Evolutionary conservation across 768 basidiomycete genomes (phyloP).

Genomic region (Gloeostereum incarnatum): DNA sequence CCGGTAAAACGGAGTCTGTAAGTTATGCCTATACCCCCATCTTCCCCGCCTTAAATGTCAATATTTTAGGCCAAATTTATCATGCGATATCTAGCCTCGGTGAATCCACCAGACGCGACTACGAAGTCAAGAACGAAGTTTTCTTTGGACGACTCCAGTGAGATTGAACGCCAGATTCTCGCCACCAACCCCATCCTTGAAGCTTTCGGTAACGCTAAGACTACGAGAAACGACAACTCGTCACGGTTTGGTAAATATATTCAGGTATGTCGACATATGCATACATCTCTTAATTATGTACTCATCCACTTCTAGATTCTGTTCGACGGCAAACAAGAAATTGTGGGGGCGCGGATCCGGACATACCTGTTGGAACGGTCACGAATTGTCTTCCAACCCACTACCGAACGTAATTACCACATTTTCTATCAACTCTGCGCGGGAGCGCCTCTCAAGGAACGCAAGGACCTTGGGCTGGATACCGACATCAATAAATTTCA

Average conservation of each 20-base stretch:
- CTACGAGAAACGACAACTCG: slow-evolving; percentile 97
- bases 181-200: slow-evolving; percentile 99
- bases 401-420: slow-evolving; percentile 97
- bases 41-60: slow-evolving; percentile 1
- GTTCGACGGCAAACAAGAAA: slow-evolving; percentile 92
- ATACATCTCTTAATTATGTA: slow-evolving; percentile 1
- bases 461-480: slow-evolving; percentile 90
- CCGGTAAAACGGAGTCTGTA: slow-evolving; percentile 97
- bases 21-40: slow-evolving; percentile 15
- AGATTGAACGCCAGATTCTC: slow-evolving; percentile 94
- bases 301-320: slow-evolving; percentile 59
- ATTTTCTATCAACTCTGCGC: slow-evolving; percentile 99
- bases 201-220: slow-evolving; percentile 98
- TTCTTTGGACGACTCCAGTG: slow-evolving; percentile 79
- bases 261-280: slow-evolving; percentile 55
- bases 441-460: slow-evolving; percentile 90
- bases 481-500: slow-evolving; percentile 80
- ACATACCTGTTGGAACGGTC: slow-evolving; percentile 98
- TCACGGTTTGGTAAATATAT: slow-evolving; percentile 99
- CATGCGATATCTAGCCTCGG: slow-evolving; percentile 97
- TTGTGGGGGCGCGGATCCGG: slow-evolving; percentile 97
- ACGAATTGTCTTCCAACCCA: slow-evolving; percentile 93
- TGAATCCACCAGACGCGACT: slow-evolving; percentile 71
- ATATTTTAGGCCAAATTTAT: slow-evolving; percentile 84
- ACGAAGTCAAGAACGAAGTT: slow-evolving; percentile 59